Evolutionary conservation across 371 early-diverging fungal species (phyloP), one percentile per base, ranked within the genome.

Genomic region (Encephalitozoon cuniculi): DNA sequence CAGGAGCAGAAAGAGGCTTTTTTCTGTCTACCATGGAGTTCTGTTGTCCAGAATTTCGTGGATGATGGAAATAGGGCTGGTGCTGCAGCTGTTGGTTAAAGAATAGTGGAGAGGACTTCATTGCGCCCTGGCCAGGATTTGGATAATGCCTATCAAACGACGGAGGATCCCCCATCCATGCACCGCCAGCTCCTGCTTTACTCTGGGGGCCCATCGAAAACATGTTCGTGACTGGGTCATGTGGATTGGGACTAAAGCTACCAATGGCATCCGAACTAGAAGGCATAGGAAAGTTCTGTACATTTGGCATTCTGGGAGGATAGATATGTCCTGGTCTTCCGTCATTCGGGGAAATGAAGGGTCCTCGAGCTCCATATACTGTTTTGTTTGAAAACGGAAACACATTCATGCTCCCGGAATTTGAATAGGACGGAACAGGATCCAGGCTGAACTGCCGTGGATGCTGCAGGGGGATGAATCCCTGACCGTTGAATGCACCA

Each of bases 21-120:
- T 46, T 46, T 18, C 49, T 21, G 7, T 46, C 49, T 18, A 21
- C 21, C 6, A 7, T 28, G 5, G 25, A 34, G 34, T 34, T 34
- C 15, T 4, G 2, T 15, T 59, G 34, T 15, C 34, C 59, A 15
- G 30, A n/a, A 6, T 59, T 59, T 15, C 37, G 59, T 32, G 34
- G 15, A 59, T 0, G 6, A 37, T 32, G n/a, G 34, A 34, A 59
- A 37, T 59, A 59, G 11, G 30, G 59, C n/a, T 59, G 59, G 34
- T 59, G 59, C 11, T 59, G 59, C 1, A 59, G n/a, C 28, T 59
- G 59, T 21, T 59, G 59, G 37, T 32, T 59, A 59, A 59, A 59
- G 15, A 59, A 59, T 30, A 59, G 30, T 1, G 59, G 59, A 1
- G 34, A 34, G 2, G 59, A 21, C n/a, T 59, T 59, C n/a, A 34